Conservation (phyloP, 83 land plant genomes). For the Thuja plicata region DNA sequence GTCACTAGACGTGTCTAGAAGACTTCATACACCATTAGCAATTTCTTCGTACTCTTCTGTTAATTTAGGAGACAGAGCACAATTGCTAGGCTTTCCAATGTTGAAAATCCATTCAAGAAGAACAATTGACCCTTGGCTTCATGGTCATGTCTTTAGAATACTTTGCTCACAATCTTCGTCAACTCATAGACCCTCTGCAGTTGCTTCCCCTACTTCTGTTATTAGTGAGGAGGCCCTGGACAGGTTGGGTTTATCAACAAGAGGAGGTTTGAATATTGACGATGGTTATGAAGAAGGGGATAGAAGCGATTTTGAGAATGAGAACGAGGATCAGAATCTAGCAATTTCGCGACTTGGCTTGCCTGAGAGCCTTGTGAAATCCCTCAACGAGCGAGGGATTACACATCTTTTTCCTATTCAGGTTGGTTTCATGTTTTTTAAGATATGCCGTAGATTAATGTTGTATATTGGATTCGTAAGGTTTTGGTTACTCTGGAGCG, state of each 20-base stretch:
- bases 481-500: neutral
- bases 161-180: neutral
- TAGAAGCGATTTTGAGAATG: conserved; percentile 9
- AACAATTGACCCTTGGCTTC: neutral
- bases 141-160: neutral
- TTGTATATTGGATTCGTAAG: neutral
- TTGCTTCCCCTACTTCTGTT: conserved; percentile 55
- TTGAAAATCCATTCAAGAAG: neutral
- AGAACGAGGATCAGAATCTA: conserved; percentile 48
- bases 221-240: conserved; percentile 75
- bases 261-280: conserved; percentile 13
- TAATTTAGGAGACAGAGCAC: conserved; percentile 15
- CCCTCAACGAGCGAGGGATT: conserved; percentile 75
- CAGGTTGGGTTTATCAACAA: conserved; percentile 28
- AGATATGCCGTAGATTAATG: neutral
- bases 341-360: conserved; percentile 61
- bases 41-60: neutral
- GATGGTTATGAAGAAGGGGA: conserved; percentile 22
- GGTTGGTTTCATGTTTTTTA: conserved; percentile 17
- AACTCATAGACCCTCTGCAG: conserved; percentile 19
- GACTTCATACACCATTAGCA: neutral
- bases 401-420: conserved; percentile 92
- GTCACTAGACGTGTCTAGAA: conserved; percentile 23
- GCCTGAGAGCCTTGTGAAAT: conserved; percentile 49
- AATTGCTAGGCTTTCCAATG: neutral